Percentiles rank a stretch among this genome's conserved stretches.
phyloP scores from a whole-genome alignment of 768 basidiomycete genomes.

The Dentipellis fragilis region DNA sequence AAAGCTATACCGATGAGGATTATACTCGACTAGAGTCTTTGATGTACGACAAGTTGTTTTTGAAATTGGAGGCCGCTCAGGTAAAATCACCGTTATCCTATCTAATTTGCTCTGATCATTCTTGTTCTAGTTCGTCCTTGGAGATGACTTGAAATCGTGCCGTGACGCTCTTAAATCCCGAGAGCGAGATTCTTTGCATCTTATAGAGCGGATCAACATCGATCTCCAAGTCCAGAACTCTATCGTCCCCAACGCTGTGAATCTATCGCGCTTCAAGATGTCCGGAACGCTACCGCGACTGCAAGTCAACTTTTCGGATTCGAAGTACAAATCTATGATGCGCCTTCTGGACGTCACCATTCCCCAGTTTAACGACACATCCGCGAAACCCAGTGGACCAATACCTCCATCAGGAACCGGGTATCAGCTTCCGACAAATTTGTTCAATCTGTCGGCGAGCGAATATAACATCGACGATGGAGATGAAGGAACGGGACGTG shows the following conservation, averaged over 20 bases:
- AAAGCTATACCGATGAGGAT: slow-evolving; percentile 81
- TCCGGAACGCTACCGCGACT: slow-evolving; percentile 81
- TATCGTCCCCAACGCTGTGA: slow-evolving; percentile 77
- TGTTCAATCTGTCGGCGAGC: slow-evolving; percentile 42
- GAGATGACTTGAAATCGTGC: slow-evolving; percentile 73
- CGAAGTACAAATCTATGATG: slow-evolving; percentile 89
- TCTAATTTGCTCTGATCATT: not conserved
- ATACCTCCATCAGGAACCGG: slow-evolving; percentile 14
- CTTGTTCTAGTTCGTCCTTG: slow-evolving; percentile 69
- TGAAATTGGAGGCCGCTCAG: slow-evolving; percentile 85
- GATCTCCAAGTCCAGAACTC: slow-evolving; percentile 86
- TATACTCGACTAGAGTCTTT: slow-evolving; percentile 77
- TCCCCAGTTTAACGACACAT: slow-evolving; percentile 61
- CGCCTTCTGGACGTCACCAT: slow-evolving; percentile 84
- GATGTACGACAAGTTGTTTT: slow-evolving; percentile 88
- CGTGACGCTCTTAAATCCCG: slow-evolving; percentile 63
- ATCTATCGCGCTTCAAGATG: slow-evolving; percentile 81
- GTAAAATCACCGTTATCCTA: slow-evolving; percentile 28
- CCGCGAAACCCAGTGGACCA: slow-evolving; percentile 8
- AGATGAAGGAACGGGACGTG: slow-evolving; percentile 31
- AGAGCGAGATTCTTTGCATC: slow-evolving; percentile 56
- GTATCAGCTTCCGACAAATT: slow-evolving; percentile 43
- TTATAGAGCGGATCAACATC: slow-evolving; percentile 88
- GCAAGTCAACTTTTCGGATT: slow-evolving; percentile 83
- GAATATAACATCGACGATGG: slow-evolving; percentile 67